Percentiles rank a stretch among this genome's conserved stretches.
Evolutionary conservation across 768 basidiomycete species (phyloP).

Genomic region (Boletus pseudo-olivaceus): DNA sequence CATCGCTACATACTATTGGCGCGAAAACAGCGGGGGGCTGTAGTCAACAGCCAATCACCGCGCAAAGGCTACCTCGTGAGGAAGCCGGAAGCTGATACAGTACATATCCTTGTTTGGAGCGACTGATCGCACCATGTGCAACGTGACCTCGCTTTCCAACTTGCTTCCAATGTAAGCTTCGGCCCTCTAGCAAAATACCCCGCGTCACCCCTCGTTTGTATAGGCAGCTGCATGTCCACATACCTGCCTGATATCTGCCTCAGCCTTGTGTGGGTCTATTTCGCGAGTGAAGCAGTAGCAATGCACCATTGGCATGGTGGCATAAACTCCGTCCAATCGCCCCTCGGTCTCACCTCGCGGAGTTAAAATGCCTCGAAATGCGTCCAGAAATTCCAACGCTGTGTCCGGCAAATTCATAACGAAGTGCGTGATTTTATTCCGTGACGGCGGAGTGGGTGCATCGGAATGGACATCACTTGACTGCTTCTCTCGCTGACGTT

Average conservation of each 20-base stretch:
- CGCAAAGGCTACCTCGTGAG: constrained; percentile 40
- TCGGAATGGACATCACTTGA: neutral
- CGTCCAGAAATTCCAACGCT: constrained; percentile 85
- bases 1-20: neutral
- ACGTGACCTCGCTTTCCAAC: constrained; percentile 45
- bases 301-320: constrained; percentile 82
- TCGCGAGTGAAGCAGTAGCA: constrained; percentile 96
- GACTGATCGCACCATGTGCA: constrained; percentile 86
- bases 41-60: constrained; percentile 4
- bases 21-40: neutral
- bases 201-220: constrained; percentile 5
- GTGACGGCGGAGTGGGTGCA: constrained; percentile 29
- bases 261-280: constrained; percentile 60
- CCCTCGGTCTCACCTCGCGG: constrained; percentile 33
- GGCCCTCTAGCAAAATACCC: constrained; percentile 54
- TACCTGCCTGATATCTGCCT: constrained; percentile 79
- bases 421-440: constrained; percentile 72
- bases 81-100: constrained; percentile 84
- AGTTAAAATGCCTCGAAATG: constrained; percentile 72
- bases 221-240: constrained; percentile 25
- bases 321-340: constrained; percentile 46
- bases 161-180: constrained; percentile 57
- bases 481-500: constrained; percentile 34
- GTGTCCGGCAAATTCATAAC: constrained; percentile 98
- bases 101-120: constrained; percentile 99